Base-by-base conservation (phyloP, 2,329 filamentous ascomycete species). In the Colletotrichum musae region DNA sequence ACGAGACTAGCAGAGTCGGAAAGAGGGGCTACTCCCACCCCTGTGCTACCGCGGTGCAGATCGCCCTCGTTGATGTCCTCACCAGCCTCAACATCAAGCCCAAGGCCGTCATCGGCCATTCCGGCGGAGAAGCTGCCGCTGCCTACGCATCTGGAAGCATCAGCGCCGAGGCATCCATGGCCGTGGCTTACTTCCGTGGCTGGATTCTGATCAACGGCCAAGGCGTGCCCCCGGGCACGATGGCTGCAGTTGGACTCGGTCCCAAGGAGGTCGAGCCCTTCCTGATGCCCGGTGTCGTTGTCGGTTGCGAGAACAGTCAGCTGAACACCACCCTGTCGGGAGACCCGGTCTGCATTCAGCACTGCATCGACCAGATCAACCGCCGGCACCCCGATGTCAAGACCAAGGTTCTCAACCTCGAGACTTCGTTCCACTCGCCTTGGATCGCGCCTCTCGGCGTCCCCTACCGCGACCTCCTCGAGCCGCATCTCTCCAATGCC, bases 121-220 rank as follows among this genome's bases (percentile, higher is more conserved):
- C 80, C 0, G 77, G 74, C 2, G 84, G 84, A 1, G 84, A 85
- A 67, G 82, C 85, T 41, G 83, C 79, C 0, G 84, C 83, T 1
- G 82, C 83, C 0, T 85, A 85, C 54, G 80, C 82, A 0, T 75
- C 78, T 0, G 81, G 82, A 1, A 67, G 73, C 1, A 66, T 85
- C 4, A 75, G 79, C 0, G 72, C 76, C 1, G 67, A 75, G 16
- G 77, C 79, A 5, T 82, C 83, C 7, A 80, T 84, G 57, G 74
- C 73, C 2, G 72, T 78, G 0, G 81, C 82, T 0, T 85, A 80
- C 65, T 79, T 80, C 53, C 79, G 84, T 10, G 84, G 83, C 1
- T 58, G 72, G 6, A 36, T 69, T 1, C 26, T 69, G 52, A 12
- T 79, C 78, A 66, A 66, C 1, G 62, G 66, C 18, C 52, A 15